Evolutionary conservation across 2,329 filamentous ascomycete genomes (phyloP), one percentile per base, ranked within the genome.

Genomic region (Cryphonectria parasitica): DNA sequence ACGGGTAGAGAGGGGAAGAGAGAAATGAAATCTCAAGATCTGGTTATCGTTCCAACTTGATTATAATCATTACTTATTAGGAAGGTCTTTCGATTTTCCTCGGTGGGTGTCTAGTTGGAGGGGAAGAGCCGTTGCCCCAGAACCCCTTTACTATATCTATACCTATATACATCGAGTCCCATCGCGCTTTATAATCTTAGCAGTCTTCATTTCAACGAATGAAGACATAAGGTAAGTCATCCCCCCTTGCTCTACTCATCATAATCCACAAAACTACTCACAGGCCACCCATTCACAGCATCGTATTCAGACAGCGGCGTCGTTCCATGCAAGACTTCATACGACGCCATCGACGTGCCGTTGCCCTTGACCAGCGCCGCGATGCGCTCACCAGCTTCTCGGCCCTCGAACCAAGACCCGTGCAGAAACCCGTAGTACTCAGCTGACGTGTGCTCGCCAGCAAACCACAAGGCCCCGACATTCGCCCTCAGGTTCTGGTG

Each of bases 401-500:
- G 81, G 0, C 88, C 88, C 74, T 90, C 88, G 52, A 83, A 88
- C 79, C 83, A 90, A 0, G 88, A 87, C 0, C 88, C 88, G 39
- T 92, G 90, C 76, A 92, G 74, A 78, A 89, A 92, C 0, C 90
- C 90, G 77, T 86, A 92, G 77, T 90, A 91, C 74, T 88, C 83
- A 0, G 88, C 83, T 58, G 86, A 89, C 0, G 85, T 90, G 1
- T 86, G 87, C 76, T 92, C 90, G 0, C 90, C 90, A 0, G 90
- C 89, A 72, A 91, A 92, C 81, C 85, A 91, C 3, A 92, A 77
- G 0, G 88, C 79, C 11, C 84, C 84, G 0, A 90, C 79, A 71
- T 91, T 91, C n/a, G 89, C 88, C 0, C 90, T 85, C 15, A 92
- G 81, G 73, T 92, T 92, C 76, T 92, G 87, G 74, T 92, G 90